Conservation (phyloP, 768 basidiomycete genomes). For the Macrolepiota fuliginosa region DNA sequence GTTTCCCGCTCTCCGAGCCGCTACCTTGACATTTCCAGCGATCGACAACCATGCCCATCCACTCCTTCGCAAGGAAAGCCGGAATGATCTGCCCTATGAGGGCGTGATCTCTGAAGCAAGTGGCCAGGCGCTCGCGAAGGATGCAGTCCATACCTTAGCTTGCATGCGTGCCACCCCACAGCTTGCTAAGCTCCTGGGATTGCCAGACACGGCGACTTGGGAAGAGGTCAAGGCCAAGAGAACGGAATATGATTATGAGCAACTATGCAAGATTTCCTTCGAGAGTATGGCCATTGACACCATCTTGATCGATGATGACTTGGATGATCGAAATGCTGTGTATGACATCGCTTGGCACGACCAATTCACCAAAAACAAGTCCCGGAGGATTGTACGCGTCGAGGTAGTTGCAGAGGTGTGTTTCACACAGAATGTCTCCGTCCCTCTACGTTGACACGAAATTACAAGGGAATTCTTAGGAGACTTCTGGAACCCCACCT, state of each 20-base stretch:
- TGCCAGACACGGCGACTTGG: conserved; percentile 47
- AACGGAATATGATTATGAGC: conserved; percentile 42
- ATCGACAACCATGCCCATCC: conserved; percentile 85
- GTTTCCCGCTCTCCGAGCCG: conserved; percentile 23
- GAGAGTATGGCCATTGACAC: conserved; percentile 57
- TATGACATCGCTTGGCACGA: conserved; percentile 64
- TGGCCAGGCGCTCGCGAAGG: conserved; percentile 46
- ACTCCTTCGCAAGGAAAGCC: conserved; percentile 46
- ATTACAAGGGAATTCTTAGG: conserved; percentile 30
- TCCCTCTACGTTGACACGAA: conserved; percentile 12
- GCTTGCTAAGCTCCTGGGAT: conserved; percentile 47
- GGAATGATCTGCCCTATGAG: conserved; percentile 53
- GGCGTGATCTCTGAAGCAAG: conserved; percentile 64
- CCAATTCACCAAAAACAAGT: conserved; percentile 46
- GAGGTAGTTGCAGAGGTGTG: conserved; percentile 72
- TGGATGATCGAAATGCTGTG: conserved; percentile 45
- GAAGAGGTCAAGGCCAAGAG: conserved; percentile 53
- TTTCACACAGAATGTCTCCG: conserved; percentile 10
- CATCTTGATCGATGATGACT: conserved; percentile 73
- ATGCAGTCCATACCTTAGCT: conserved; percentile 56
- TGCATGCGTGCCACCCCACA: conserved; percentile 56
- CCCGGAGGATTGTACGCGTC: conserved; percentile 64
- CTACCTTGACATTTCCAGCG: conserved; percentile 42
- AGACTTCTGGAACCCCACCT: conserved; percentile 21
- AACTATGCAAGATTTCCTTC: conserved; percentile 58